These are phyloP conservation scores for Lecanoromycetidae sp. DNA, from an alignment of 2,329 filamentous ascomycete genomes.

Conservation along the genomic window DNA sequence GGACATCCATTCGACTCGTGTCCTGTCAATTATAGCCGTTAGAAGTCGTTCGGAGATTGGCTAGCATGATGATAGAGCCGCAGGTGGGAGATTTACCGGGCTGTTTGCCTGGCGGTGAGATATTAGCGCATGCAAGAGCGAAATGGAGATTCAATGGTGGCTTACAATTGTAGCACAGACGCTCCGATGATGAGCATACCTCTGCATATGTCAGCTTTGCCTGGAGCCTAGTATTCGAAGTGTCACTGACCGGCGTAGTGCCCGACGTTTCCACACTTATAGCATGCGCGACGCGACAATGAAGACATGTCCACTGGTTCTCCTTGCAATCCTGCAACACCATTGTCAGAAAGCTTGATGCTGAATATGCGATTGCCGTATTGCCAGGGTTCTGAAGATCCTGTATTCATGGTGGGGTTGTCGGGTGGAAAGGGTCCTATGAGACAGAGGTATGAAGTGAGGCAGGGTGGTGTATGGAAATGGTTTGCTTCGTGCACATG, in stretches of 20 bases:
- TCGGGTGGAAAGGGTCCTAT: background rate
- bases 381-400: slow-evolving; percentile 1
- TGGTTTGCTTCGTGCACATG: background rate
- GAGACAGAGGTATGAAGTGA: background rate
- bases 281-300: slow-evolving; percentile 70
- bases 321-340: slow-evolving; percentile 13
- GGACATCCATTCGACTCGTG: slow-evolving; percentile 98
- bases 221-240: slow-evolving; percentile 38
- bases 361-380: slow-evolving; percentile 21
- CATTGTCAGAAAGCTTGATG: slow-evolving; percentile 17
- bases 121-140: slow-evolving; percentile 14
- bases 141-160: slow-evolving; percentile 19
- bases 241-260: slow-evolving; percentile 48
- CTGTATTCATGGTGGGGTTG: slow-evolving; percentile 1
- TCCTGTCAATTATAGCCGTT: slow-evolving; percentile 39
- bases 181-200: slow-evolving; percentile 95
- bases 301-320: slow-evolving; percentile 50
- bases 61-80: slow-evolving; percentile 13
- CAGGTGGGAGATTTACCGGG: slow-evolving; percentile 27
- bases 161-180: slow-evolving; percentile 98
- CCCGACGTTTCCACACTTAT: slow-evolving; percentile 94
- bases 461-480: background rate
- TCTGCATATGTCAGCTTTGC: slow-evolving; percentile 49
- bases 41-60: slow-evolving; percentile 16
- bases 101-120: slow-evolving; percentile 30